These are phyloP conservation scores for Coemansia sp. DNA, from an alignment of 192 early-diverging fungal species.

Conservation along the genomic window DNA sequence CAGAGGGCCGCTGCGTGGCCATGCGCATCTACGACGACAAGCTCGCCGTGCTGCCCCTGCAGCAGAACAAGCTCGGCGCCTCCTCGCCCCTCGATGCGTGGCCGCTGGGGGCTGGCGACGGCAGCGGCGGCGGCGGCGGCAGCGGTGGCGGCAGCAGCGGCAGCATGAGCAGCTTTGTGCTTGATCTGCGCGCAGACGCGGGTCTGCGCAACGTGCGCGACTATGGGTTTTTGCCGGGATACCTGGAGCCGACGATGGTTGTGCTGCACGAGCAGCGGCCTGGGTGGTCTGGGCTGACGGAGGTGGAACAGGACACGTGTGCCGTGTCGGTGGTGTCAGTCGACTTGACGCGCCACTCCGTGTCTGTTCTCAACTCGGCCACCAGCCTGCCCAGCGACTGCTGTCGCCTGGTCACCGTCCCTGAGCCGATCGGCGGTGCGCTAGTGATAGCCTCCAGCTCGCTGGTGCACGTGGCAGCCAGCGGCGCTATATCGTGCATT, in stretches of 20 bases:
- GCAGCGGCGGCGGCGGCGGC: conserved; percentile 58
- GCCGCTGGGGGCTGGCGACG: conserved; percentile 22
- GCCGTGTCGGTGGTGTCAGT: conserved; percentile 82
- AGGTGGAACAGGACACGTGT: conserved; percentile 58
- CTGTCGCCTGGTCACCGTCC: conserved; percentile 64
- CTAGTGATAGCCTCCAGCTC: conserved; percentile 77
- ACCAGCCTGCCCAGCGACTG: conserved; percentile 82
- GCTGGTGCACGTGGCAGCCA: conserved; percentile 80
- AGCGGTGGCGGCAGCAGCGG: conserved; percentile 53
- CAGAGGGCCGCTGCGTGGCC: conserved; percentile 82
- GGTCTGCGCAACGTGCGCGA: conserved; percentile 80
- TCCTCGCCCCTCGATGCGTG: conserved; percentile 58
- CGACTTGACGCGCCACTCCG: conserved; percentile 65
- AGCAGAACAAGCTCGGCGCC: no score
- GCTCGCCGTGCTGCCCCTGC: conserved; percentile 87
- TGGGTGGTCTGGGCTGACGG: conserved; percentile 80
- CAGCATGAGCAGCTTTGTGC: conserved; percentile 70
- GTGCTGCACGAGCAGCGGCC: conserved; percentile 84
- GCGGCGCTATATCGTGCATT: conserved; percentile 59
- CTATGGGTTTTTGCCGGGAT: conserved; percentile 86
- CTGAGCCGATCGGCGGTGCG: conserved; percentile 82
- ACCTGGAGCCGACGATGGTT: conserved; percentile 89
- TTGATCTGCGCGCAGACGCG: conserved; percentile 56
- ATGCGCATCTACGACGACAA: conserved; percentile 85
- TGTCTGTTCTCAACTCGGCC: conserved; percentile 79